Evolutionary conservation across 2,329 filamentous ascomycete genomes (phyloP).

Genomic region (Lecanoromycetidae sp.): DNA sequence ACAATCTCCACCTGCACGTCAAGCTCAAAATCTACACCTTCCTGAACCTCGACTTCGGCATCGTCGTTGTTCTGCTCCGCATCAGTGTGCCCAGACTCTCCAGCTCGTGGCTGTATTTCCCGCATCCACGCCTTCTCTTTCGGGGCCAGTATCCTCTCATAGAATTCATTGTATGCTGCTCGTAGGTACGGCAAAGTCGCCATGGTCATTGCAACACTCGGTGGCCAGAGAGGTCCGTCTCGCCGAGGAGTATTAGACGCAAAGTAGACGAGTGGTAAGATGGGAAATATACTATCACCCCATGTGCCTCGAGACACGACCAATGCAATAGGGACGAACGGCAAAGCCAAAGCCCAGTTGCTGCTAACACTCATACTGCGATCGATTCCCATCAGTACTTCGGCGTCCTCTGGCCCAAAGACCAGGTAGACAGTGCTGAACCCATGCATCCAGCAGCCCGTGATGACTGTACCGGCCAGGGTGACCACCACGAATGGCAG

Average conservation of each 20-base stretch:
- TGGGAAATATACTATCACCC: conserved; percentile 51
- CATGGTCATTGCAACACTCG: conserved; percentile 53
- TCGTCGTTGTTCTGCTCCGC: conserved; percentile 17
- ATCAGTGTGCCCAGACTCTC: conserved; percentile 16
- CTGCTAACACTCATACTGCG: conserved; percentile 26
- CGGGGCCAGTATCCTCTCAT: conserved; percentile 46
- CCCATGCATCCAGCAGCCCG: conserved; percentile 45
- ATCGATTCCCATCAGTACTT: conserved; percentile 38
- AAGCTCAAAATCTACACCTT: conserved; percentile 38
- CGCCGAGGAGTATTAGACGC: conserved; percentile 33
- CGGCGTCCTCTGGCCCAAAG: conserved; percentile 52
- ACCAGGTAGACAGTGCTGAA: conserved; percentile 52
- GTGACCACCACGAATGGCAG: conserved; percentile 51
- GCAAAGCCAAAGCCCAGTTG: conserved; percentile 46
- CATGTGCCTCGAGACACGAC: conserved; percentile 55
- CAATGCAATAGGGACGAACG: conserved; percentile 55
- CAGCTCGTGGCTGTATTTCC: conserved; percentile 47
- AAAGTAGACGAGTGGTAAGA: conserved; percentile 47
- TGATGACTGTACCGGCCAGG: conserved; percentile 36
- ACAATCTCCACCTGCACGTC: conserved; percentile 40
- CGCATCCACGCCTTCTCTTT: conserved; percentile 49
- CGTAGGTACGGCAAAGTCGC: conserved; percentile 55
- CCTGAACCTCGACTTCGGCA: conserved; percentile 24
- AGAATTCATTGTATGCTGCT: conserved; percentile 50
- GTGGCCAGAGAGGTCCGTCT: conserved; percentile 43